Percentiles rank a stretch among this genome's conserved stretches.
phyloP scores from a whole-genome alignment of 2,329 filamentous ascomycete species.

The Fusarium papillatum region DNA sequence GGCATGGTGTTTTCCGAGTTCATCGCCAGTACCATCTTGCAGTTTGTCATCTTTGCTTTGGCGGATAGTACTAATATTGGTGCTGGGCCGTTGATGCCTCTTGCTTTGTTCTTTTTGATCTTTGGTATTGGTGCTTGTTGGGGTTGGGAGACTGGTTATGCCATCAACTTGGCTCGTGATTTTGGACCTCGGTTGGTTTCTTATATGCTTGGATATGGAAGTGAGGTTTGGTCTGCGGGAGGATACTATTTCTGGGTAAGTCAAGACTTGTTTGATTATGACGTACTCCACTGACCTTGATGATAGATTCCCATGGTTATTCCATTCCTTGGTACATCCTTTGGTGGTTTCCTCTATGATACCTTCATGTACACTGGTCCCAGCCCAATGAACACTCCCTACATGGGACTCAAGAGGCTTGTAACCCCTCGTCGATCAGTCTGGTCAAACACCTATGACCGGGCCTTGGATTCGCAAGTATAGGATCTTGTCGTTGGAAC shows the following conservation, averaged over 20 bases:
- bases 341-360: constrained; percentile 78
- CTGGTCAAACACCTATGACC: constrained; percentile 53
- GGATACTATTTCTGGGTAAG: constrained; percentile 81
- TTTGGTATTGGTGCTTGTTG: constrained; percentile 82
- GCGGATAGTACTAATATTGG: constrained; percentile 70
- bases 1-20: constrained; percentile 82
- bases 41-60: constrained; percentile 80
- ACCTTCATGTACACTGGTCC: constrained; percentile 77
- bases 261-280: not conserved
- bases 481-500: not conserved
- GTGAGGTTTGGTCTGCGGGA: constrained; percentile 75
- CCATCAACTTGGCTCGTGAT: constrained; percentile 80
- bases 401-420: constrained; percentile 71
- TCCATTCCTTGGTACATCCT: constrained; percentile 74
- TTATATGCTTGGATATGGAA: constrained; percentile 77
- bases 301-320: constrained; percentile 78
- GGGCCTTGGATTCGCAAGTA: constrained; percentile 38
- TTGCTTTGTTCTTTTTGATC: constrained; percentile 79
- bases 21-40: constrained; percentile 74
- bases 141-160: constrained; percentile 83
- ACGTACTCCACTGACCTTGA: constrained; percentile 7
- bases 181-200: constrained; percentile 78
- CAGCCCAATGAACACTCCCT: constrained; percentile 78
- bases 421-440: constrained; percentile 49
- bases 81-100: constrained; percentile 67